Percentiles rank a stretch among this genome's conserved stretches.
These are phyloP conservation scores for Cyanophora paradoxa DNA, from an alignment of 78 protist genomes.

Conservation along the genomic window DNA sequence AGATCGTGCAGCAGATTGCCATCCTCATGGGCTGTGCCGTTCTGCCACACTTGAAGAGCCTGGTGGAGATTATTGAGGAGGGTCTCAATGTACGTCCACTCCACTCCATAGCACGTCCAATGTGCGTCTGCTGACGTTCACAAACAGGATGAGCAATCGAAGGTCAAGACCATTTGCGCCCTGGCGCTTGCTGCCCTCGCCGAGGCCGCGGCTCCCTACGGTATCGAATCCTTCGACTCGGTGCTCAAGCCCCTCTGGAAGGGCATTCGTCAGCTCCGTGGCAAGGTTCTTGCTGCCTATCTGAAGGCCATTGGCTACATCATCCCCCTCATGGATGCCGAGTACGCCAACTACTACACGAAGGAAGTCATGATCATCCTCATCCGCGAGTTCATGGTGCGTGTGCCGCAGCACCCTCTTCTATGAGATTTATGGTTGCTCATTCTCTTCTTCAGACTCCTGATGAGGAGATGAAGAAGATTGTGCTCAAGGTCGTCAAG, in stretches of 20 bases:
- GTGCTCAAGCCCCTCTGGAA: conserved; percentile 91
- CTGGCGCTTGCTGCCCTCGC: conserved; percentile 95
- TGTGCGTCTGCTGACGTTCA: conserved; percentile 2
- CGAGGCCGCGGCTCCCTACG: conserved; percentile 96
- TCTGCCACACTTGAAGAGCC: conserved; percentile 82
- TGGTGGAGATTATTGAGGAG: conserved; percentile 81
- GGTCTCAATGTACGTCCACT: conserved; percentile 23
- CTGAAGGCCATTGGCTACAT: conserved; percentile 95
- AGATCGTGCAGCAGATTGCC: conserved; percentile 95
- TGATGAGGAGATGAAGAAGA: conserved; percentile 97
- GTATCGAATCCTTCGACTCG: conserved; percentile 87
- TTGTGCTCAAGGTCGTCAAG: conserved; percentile 93
- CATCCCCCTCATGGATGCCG: conserved; percentile 96
- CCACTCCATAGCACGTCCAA: not conserved
- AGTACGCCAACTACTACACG: conserved; percentile 83
- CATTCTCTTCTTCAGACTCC: no score
- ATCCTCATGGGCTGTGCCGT: conserved; percentile 93
- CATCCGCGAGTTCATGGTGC: conserved; percentile 87
- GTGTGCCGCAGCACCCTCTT: no score
- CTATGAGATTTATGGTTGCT: no score
- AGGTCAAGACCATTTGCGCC: conserved; percentile 88
- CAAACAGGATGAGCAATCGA: conserved; percentile 68
- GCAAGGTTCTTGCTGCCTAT: conserved; percentile 87
- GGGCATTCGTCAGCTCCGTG: conserved; percentile 44
- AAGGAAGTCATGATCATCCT: conserved; percentile 77